A percentile compares a stretch with the other conserved stretches of the same genome.
phyloP scores from a whole-genome alignment of 163 green algal species.

The Volvox carteri region DNA sequence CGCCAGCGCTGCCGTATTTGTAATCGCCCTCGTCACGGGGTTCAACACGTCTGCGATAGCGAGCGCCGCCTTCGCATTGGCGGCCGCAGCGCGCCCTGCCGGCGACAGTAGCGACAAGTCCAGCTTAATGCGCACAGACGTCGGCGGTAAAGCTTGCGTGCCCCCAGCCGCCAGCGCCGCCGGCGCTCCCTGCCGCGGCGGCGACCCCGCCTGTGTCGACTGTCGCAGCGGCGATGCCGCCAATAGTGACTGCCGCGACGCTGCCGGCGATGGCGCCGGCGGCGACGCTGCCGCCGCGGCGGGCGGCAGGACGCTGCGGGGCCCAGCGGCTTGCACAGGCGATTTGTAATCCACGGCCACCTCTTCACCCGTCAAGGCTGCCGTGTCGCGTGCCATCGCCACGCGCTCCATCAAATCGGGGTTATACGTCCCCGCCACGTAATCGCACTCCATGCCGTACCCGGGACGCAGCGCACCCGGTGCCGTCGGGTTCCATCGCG shows the following conservation, averaged over 20 bases:
- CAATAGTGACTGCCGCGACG: background rate
- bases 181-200: background rate
- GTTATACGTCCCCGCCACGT: constrained; percentile 51
- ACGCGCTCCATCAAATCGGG: constrained; percentile 17
- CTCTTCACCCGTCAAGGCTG: background rate
- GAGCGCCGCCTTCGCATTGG: background rate
- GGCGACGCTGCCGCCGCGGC: background rate
- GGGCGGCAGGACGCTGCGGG: background rate
- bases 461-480: constrained; percentile 37
- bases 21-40: constrained; percentile 8
- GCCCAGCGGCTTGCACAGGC: background rate
- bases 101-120: constrained; percentile 17
- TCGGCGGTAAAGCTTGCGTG: no score
- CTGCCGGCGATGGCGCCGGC: background rate
- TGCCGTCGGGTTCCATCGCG: constrained; percentile 41
- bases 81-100: background rate
- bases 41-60: constrained; percentile 23
- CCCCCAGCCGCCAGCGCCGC: no score
- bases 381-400: background rate
- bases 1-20: background rate
- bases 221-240: background rate
- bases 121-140: background rate
- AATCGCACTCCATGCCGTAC: constrained; percentile 38
- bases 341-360: constrained; percentile 17
- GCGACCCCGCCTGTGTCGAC: background rate